Evolutionary conservation across 2,329 filamentous ascomycete genomes (phyloP), one percentile per base, ranked within the genome.

Genomic region (Zelopaecilomyces penicillatus): DNA sequence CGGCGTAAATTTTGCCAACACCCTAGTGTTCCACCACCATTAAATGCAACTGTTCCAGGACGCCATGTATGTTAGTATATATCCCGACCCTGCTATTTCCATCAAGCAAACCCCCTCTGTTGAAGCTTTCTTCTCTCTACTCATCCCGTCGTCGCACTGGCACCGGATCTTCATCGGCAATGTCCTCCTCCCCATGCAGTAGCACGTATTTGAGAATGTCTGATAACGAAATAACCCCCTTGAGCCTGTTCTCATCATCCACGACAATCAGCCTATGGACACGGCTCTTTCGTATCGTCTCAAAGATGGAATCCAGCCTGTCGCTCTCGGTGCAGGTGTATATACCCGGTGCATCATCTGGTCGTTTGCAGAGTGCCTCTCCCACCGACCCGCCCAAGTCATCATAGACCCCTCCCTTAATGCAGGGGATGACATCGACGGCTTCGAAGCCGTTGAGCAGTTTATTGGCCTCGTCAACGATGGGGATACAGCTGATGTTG

Each of bases 391-490:
- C 78, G 48, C 85, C 82, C 45, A 98, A 73, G 54, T 96, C 91
- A 52, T 97, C 93, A 59, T 97, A 97, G 32, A 82, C 82, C 19
- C 90, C 89, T 26, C 88, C 89, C 66, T 94, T 95, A 67, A 98
- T 95, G 56, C 95, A 82, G 0, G 90, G 85, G 54, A 98, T 95
- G 49, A 98, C 90, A 65, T 98, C 93, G 41, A 98, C 90, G 2
- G 93, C 87, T 68, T 98, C 94, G 58, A 98, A 98, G 8, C 97
- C 89, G 59, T 98, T 98, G 51, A 97, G 79, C 0, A 98, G 81
- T 65, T 79, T 70, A 56, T 76, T 73, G 33, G 88, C 80, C 40
- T 77, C 76, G 57, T 97, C 93, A 44, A 98, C 70, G 45, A 98
- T 93, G 7, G 93, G 93, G 32, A 98, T 85, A 57, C 89, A 94